These are phyloP conservation scores for Populus trichocarpa DNA, from an alignment of 441 rosid species.

Conservation along the genomic window DNA sequence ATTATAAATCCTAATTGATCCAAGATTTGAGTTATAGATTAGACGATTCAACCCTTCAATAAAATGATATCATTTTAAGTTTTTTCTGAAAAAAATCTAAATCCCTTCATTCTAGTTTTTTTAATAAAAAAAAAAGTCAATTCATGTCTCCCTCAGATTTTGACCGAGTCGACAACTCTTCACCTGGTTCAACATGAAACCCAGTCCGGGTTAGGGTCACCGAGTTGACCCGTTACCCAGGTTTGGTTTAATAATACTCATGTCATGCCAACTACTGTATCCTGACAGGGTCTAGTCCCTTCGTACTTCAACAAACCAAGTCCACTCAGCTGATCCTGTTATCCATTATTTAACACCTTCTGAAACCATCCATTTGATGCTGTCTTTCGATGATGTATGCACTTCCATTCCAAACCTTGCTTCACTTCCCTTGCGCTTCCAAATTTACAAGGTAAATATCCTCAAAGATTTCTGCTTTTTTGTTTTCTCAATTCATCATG, in stretches of 20 bases:
- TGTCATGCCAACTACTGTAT: background rate
- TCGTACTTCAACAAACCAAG: background rate
- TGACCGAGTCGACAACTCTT: too few relatives aligned
- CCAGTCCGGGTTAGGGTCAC: too few relatives aligned
- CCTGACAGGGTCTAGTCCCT: background rate
- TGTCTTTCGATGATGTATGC: conserved; percentile 19
- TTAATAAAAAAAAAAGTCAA: too few relatives aligned
- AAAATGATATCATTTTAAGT: too few relatives aligned
- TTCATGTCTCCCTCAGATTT: too few relatives aligned
- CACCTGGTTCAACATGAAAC: too few relatives aligned
- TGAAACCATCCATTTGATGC: background rate
- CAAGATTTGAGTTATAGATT: too few relatives aligned
- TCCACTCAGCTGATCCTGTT: background rate
- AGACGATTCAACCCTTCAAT: rapidly evolving
- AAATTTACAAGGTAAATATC: conserved; percentile 18
- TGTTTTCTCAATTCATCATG: background rate
- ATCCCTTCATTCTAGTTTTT: too few relatives aligned
- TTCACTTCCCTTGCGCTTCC: conserved; percentile 8
- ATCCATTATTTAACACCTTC: background rate
- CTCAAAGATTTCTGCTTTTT: background rate
- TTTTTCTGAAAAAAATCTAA: too few relatives aligned
- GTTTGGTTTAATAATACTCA: too few relatives aligned
- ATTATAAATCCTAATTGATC: too few relatives aligned
- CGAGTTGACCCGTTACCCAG: too few relatives aligned
- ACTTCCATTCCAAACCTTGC: conserved; percentile 19